These are phyloP conservation scores for Penicillium pulvis DNA, from an alignment of 495 filamentous ascomycete genomes.

Conservation along the genomic window DNA sequence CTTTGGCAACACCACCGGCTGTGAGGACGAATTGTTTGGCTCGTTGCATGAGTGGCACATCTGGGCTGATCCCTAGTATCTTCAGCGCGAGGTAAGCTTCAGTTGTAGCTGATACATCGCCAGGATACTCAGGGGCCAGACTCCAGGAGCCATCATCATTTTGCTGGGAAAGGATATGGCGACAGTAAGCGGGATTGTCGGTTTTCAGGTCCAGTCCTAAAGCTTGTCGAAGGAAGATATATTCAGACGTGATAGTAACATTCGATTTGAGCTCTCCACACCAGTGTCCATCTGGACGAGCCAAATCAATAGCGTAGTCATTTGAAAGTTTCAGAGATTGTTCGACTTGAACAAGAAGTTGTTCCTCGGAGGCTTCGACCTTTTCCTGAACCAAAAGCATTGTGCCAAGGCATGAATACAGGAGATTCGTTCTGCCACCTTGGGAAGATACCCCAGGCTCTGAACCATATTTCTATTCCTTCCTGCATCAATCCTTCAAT, in stretches of 20 bases:
- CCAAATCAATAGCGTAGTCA: too few relatives aligned
- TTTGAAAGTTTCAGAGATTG: too few relatives aligned
- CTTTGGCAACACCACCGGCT: slow-evolving; percentile 38
- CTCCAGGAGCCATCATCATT: slow-evolving; percentile 44
- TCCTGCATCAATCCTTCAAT: too few relatives aligned
- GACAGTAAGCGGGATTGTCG: slow-evolving; percentile 15
- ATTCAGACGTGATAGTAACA: slow-evolving; percentile 39
- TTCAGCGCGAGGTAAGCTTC: slow-evolving; percentile 48
- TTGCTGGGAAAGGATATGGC: slow-evolving; percentile 28
- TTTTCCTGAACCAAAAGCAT: too few relatives aligned
- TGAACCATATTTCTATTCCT: too few relatives aligned
- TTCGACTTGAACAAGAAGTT: too few relatives aligned
- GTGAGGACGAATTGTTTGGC: slow-evolving; percentile 32
- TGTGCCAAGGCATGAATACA: too few relatives aligned
- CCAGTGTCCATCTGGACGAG: slow-evolving; percentile 39
- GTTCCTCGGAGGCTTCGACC: too few relatives aligned
- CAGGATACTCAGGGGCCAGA: slow-evolving; percentile 34
- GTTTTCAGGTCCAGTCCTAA: slow-evolving; percentile 23
- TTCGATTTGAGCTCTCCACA: slow-evolving; percentile 36
- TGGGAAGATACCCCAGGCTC: too few relatives aligned
- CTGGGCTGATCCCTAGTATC: slow-evolving; percentile 30
- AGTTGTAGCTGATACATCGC: slow-evolving; percentile 38
- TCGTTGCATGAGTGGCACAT: slow-evolving; percentile 25
- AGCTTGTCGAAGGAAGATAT: slow-evolving; percentile 36
- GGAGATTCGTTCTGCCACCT: too few relatives aligned